phyloP scores from a whole-genome alignment of 148 eudicot genomes.

The Hydrangea macrophylla region DNA sequence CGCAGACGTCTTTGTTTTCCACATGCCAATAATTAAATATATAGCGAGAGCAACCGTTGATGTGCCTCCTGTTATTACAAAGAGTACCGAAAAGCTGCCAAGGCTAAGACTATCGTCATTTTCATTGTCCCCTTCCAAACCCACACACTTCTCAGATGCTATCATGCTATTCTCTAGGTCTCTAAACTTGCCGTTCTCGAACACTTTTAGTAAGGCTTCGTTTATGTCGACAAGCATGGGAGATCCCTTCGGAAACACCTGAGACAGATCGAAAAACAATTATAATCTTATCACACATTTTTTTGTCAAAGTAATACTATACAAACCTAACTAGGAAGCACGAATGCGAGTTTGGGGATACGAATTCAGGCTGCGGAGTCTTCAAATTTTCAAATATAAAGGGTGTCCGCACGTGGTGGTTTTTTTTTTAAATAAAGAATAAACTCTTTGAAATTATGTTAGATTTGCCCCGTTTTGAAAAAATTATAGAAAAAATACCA shows the following conservation, averaged over 20 bases:
- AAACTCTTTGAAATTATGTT: too few relatives aligned
- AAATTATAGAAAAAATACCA: too few relatives aligned
- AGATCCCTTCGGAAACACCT: slow-evolving; percentile 29
- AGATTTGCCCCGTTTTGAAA: too few relatives aligned
- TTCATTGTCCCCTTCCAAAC: background rate
- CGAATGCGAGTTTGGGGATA: too few relatives aligned
- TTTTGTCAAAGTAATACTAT: background rate
- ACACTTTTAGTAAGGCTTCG: slow-evolving; percentile 23
- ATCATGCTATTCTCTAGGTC: slow-evolving; percentile 12
- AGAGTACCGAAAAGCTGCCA: slow-evolving; percentile 19
- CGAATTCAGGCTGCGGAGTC: too few relatives aligned
- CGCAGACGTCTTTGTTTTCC: background rate
- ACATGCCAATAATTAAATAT: background rate
- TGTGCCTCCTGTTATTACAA: slow-evolving; percentile 17
- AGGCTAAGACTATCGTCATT: slow-evolving; percentile 20
- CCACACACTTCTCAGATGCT: slow-evolving; percentile 23
- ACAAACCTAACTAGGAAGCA: too few relatives aligned
- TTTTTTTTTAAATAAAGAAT: too few relatives aligned
- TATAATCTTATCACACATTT: background rate
- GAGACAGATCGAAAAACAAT: background rate
- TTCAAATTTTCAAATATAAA: too few relatives aligned
- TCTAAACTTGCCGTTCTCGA: slow-evolving; percentile 21
- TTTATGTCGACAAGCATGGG: slow-evolving; percentile 18
- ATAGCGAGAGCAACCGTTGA: slow-evolving; percentile 14
- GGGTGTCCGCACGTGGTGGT: too few relatives aligned